Conservation (phyloP, 2,329 filamentous ascomycete species). For the Penicillium sp. region DNA sequence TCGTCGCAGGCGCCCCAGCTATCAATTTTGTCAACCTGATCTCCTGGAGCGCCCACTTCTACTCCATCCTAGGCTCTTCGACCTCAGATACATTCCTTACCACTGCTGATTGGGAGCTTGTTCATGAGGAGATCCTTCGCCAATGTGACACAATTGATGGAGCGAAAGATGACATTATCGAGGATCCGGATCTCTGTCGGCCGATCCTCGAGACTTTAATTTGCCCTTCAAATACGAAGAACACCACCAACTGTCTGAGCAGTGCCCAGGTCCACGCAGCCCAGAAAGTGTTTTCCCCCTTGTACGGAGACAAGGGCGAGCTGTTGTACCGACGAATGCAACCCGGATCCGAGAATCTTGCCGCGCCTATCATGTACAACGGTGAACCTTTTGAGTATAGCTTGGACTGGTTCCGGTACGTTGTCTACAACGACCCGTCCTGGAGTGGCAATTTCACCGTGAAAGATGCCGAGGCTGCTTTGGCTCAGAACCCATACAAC, state of each 20-base stretch:
- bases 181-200: constrained; percentile 37
- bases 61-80: constrained; percentile 40
- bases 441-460: constrained; percentile 43
- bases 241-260: constrained; percentile 29
- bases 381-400: constrained; percentile 40
- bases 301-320: constrained; percentile 32
- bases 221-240: constrained; percentile 23
- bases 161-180: constrained; percentile 37
- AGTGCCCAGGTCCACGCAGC: constrained; percentile 31
- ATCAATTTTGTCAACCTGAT: constrained; percentile 46
- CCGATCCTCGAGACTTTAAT: constrained; percentile 34
- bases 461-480: constrained; percentile 37
- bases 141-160: constrained; percentile 36
- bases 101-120: constrained; percentile 29
- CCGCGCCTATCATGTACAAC: constrained; percentile 33
- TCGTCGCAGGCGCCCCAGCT: constrained; percentile 47
- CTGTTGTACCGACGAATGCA: constrained; percentile 38
- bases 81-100: constrained; percentile 32
- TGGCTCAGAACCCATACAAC: constrained; percentile 47
- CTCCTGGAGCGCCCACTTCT: constrained; percentile 47
- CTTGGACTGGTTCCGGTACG: constrained; percentile 47
- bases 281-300: constrained; percentile 31
- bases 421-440: constrained; percentile 41
- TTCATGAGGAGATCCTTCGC: constrained; percentile 38
- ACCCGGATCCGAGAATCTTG: constrained; percentile 30